phyloP scores from a whole-genome alignment of 2,329 filamentous ascomycete genomes.

The Aureobasidium subglaciale region DNA sequence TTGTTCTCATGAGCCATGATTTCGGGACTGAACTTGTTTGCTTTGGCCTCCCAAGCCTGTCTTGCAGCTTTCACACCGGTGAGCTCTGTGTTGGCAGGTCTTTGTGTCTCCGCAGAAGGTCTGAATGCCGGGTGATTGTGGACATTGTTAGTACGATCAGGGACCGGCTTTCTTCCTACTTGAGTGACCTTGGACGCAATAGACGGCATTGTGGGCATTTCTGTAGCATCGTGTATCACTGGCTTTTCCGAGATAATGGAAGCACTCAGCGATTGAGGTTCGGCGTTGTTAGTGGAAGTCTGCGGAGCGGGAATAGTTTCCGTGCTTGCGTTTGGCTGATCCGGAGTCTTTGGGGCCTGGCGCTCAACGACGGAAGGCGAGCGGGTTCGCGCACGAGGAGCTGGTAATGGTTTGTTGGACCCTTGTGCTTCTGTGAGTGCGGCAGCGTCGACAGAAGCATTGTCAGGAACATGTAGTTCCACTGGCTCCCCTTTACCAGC shows the following conservation, averaged over 20 bases:
- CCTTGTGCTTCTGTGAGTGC: constrained; percentile 13
- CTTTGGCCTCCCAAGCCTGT: constrained; percentile 24
- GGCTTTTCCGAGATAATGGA: constrained; percentile 4
- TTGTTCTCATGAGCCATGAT: constrained; percentile 33
- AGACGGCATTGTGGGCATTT: background rate
- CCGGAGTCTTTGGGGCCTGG: background rate
- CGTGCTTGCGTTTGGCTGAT: background rate
- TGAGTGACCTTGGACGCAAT: constrained; percentile 19
- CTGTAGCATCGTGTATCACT: constrained; percentile 1
- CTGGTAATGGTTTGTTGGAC: background rate
- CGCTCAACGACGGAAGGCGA: background rate
- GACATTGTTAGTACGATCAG: constrained; percentile 19
- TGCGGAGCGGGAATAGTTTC: background rate
- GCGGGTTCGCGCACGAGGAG: background rate
- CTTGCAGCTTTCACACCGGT: constrained; percentile 26
- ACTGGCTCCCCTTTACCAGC: constrained; percentile 60
- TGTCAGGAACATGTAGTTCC: constrained; percentile 23
- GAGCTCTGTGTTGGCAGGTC: constrained; percentile 19
- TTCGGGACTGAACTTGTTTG: constrained; percentile 25
- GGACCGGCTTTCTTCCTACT: constrained; percentile 28
- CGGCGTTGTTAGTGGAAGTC: background rate
- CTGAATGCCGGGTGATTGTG: constrained; percentile 39
- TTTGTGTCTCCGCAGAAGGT: background rate
- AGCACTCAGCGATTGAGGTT: background rate
- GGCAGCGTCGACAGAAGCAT: constrained; percentile 15